Conservation (phyloP, 2,329 filamentous ascomycete species). For the Pseudogymnoascus sp. region DNA sequence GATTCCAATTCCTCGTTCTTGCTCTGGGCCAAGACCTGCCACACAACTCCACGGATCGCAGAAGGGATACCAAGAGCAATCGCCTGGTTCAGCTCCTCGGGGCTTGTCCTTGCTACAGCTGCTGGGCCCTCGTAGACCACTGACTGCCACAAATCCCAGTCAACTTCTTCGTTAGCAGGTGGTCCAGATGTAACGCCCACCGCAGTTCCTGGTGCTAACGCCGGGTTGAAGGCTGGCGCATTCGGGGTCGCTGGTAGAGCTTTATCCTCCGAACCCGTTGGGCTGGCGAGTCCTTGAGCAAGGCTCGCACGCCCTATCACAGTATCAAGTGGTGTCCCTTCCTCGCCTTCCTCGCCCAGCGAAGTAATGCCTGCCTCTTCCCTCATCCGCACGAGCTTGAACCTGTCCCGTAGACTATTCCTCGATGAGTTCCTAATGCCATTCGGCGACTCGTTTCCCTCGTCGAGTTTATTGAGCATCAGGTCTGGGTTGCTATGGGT, state of each 20-base stretch:
- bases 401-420: slow-evolving; percentile 67
- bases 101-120: slow-evolving; percentile 76
- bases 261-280: slow-evolving; percentile 23
- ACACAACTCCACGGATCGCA: slow-evolving; percentile 94
- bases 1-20: slow-evolving; percentile 84
- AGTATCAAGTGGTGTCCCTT: slow-evolving; percentile 33
- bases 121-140: slow-evolving; percentile 91
- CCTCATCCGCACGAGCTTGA: slow-evolving; percentile 66
- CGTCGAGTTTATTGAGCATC: slow-evolving; percentile 67
- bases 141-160: slow-evolving; percentile 97
- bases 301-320: slow-evolving; percentile 34
- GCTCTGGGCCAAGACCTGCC: slow-evolving; percentile 94
- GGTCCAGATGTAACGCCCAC: slow-evolving; percentile 72
- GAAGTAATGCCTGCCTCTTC: slow-evolving; percentile 56
- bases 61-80: slow-evolving; percentile 91
- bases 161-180: slow-evolving; percentile 68
- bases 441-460: slow-evolving; percentile 56
- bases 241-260: slow-evolving; percentile 34
- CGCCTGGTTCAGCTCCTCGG: slow-evolving; percentile 81
- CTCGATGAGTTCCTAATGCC: slow-evolving; percentile 38
- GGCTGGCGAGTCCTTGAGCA: slow-evolving; percentile 34
- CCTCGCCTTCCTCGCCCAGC: slow-evolving; percentile 39
- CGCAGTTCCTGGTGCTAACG: slow-evolving; percentile 74
- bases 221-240: slow-evolving; percentile 57
- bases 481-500: slow-evolving; percentile 73